A percentile compares a stretch with the other conserved stretches of the same genome.
Evolutionary conservation across 306 rosid species (phyloP).

Genomic region (Quercus berberidifolia): DNA sequence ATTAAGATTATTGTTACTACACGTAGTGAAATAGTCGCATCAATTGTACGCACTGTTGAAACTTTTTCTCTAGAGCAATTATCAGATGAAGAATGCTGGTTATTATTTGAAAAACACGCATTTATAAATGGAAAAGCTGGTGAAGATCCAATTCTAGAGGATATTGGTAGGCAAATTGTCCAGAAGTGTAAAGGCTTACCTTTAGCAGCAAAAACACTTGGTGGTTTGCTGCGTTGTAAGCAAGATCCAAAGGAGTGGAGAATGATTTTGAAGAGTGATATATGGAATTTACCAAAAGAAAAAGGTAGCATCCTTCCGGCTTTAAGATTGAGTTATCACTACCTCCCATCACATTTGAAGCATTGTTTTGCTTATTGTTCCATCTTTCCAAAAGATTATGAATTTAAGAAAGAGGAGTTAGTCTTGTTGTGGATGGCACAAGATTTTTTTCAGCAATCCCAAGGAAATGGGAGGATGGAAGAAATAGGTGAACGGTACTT

Average conservation of each 20-base stretch:
- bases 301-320: too few relatives aligned
- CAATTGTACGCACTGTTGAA: neutral
- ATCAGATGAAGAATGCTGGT: neutral
- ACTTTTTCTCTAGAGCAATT: neutral
- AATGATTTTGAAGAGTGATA: neutral
- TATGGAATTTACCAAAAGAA: too few relatives aligned
- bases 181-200: too few relatives aligned
- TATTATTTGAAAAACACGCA: too few relatives aligned
- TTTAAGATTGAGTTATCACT: neutral
- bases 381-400: constrained; percentile 21
- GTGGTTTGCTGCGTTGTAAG: too few relatives aligned
- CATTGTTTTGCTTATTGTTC: constrained; percentile 19
- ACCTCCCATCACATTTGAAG: neutral
- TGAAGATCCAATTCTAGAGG: too few relatives aligned
- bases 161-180: too few relatives aligned
- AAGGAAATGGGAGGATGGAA: too few relatives aligned
- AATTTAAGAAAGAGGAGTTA: neutral
- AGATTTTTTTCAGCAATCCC: too few relatives aligned
- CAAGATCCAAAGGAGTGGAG: neutral
- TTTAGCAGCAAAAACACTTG: too few relatives aligned
- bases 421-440: too few relatives aligned
- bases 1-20: constrained; percentile 11
- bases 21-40: neutral
- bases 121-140: too few relatives aligned
- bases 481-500: constrained; percentile 25